Evolutionary conservation across 371 early-diverging fungal species (phyloP).

Genomic region (Choanephora cucurbitarum): DNA sequence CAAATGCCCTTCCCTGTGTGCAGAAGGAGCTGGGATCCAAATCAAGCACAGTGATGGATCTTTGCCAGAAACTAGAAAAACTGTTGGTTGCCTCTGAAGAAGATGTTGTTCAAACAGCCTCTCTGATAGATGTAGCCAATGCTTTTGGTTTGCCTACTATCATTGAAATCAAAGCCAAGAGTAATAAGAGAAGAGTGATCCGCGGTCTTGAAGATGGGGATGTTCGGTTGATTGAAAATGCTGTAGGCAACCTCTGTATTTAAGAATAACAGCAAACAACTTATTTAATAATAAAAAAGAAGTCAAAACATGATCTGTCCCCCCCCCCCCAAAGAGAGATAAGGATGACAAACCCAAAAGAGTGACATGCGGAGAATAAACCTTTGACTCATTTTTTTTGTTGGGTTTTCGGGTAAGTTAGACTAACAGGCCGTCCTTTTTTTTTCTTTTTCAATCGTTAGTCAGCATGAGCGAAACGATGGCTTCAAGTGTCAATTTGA

Average conservation of each 20-base stretch:
- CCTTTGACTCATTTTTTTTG: not conserved
- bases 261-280: conserved; percentile 1
- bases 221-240: conserved; percentile 47
- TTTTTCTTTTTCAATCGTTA: too few species aligned
- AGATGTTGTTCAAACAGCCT: conserved; percentile 14
- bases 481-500: too few species aligned
- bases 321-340: too few species aligned
- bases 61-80: conserved; percentile 18
- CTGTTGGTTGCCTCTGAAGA: conserved; percentile 16
- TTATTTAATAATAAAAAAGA: not conserved
- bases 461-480: too few species aligned
- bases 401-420: too few species aligned
- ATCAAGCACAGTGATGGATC: not conserved
- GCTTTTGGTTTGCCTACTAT: conserved; percentile 33
- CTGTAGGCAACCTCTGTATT: conserved; percentile 37
- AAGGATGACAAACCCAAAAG: too few species aligned
- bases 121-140: conserved; percentile 9
- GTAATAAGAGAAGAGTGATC: conserved; percentile 43
- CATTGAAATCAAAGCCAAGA: conserved; percentile 25
- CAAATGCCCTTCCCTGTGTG: conserved; percentile 1
- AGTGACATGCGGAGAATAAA: too few species aligned
- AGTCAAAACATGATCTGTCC: too few species aligned
- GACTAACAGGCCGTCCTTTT: too few species aligned
- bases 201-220: conserved; percentile 51
- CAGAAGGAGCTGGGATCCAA: conserved; percentile 1